Evolutionary conservation across 78 protist species (phyloP).

Genomic region (Anaeramoeba flamelloides): DNA sequence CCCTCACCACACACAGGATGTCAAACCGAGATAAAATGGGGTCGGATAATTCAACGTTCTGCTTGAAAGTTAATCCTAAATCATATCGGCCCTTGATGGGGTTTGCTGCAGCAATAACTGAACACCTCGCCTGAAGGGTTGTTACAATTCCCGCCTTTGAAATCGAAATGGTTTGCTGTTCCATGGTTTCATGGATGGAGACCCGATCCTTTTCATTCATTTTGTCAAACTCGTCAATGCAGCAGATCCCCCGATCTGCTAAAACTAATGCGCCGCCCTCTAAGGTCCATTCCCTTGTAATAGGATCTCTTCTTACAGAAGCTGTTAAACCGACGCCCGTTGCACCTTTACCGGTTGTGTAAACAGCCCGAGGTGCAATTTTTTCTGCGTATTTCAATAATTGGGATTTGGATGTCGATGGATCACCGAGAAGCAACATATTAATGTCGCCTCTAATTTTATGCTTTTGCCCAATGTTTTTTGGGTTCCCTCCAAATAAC

Average conservation of each 20-base stretch:
- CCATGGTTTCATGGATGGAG: slow-evolving; percentile 99
- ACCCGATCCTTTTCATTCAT: slow-evolving; percentile 63
- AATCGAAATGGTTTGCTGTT: slow-evolving; percentile 95
- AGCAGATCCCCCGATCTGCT: slow-evolving; percentile 94
- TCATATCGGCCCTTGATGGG: slow-evolving; percentile 80
- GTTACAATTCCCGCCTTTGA: slow-evolving; percentile 98
- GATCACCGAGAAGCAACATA: slow-evolving; percentile 98
- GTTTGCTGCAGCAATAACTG: slow-evolving; percentile 98
- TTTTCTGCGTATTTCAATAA: slow-evolving; percentile 68
- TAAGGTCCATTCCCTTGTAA: too few relatives aligned
- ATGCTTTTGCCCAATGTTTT: slow-evolving; percentile 16
- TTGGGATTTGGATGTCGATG: slow-evolving; percentile 97
- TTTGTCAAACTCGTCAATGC: slow-evolving; percentile 89
- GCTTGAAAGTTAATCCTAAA: slow-evolving; percentile 31
- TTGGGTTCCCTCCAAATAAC: slow-evolving; percentile 83
- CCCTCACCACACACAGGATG: slow-evolving; percentile 69
- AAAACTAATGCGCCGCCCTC: slow-evolving; percentile 98
- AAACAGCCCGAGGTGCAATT: slow-evolving; percentile 86
- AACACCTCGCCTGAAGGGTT: slow-evolving; percentile 81
- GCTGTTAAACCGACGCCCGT: slow-evolving; percentile 99
- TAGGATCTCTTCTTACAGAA: slow-evolving; percentile 63
- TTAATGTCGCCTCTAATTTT: slow-evolving; percentile 34
- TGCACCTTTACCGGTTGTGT: slow-evolving; percentile 96
- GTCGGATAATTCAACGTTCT: slow-evolving; percentile 87
- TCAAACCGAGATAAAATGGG: slow-evolving; percentile 96